These are phyloP conservation scores for Pythium brassicae DNA, from an alignment of 352 stramenopile species.

Conservation along the genomic window DNA sequence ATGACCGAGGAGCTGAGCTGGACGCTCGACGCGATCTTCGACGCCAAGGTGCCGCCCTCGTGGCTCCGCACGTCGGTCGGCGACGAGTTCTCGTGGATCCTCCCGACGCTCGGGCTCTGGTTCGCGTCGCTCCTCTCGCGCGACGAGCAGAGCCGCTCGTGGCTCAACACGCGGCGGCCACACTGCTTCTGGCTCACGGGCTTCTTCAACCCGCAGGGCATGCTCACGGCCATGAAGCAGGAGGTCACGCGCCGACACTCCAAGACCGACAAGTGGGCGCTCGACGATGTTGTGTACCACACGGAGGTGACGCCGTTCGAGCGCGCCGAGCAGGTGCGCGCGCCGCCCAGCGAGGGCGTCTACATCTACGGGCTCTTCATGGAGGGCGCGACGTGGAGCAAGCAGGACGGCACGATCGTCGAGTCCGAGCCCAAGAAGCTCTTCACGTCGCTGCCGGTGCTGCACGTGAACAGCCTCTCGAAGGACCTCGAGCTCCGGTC, in stretches of 20 bases:
- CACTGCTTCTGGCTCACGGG: constrained; percentile 97
- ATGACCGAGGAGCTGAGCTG: constrained; percentile 96
- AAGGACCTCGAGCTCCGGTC: constrained; percentile 92
- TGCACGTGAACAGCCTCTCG: constrained; percentile 95
- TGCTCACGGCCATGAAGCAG: constrained; percentile 99
- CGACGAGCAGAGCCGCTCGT: constrained; percentile 95
- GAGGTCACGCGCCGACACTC: constrained; percentile 96
- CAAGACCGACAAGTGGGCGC: constrained; percentile 96
- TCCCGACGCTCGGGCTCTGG: constrained; percentile 95
- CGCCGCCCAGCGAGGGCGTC: constrained; percentile 91
- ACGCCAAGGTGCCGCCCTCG: constrained; percentile 92
- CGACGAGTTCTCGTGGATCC: constrained; percentile 98
- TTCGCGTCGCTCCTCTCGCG: constrained; percentile 95
- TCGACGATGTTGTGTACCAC: constrained; percentile 98
- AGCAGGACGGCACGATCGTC: constrained; percentile 90
- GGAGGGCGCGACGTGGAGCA: constrained; percentile 96
- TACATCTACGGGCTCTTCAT: constrained; percentile 98
- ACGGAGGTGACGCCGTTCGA: constrained; percentile 96
- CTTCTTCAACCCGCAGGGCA: constrained; percentile 98
- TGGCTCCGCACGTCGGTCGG: constrained; percentile 96
- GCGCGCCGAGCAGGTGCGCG: constrained; percentile 85
- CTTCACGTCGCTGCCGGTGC: constrained; percentile 93
- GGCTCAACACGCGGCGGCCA: constrained; percentile 93
- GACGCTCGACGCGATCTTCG: constrained; percentile 95
- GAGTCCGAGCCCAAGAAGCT: constrained; percentile 97